Conservation (phyloP, 2,329 filamentous ascomycete species). For the Arthrobotrys entomopaga region DNA sequence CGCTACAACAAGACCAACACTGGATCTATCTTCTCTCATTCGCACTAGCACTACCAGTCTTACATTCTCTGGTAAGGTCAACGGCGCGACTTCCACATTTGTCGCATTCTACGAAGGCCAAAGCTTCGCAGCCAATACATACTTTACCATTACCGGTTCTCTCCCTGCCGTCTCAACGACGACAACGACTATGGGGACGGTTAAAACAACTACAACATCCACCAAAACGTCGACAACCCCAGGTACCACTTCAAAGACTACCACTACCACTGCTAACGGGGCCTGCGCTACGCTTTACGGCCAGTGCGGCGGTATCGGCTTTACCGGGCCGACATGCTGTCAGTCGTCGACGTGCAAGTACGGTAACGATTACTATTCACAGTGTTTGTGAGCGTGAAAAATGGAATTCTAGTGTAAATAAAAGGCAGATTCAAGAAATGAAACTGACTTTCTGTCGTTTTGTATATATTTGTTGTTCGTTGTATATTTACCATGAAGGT, state of each 20-base stretch:
- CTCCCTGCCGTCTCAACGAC: constrained; percentile 6
- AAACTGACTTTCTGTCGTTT: too few relatives aligned
- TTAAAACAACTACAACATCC: background rate
- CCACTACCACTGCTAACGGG: constrained; percentile 1
- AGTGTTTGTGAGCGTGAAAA: constrained; percentile 1
- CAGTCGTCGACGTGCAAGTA: constrained; percentile 4
- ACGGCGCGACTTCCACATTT: constrained; percentile 20
- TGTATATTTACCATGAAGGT: too few relatives aligned
- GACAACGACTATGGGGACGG: background rate
- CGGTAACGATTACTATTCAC: constrained; percentile 23
- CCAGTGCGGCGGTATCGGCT: constrained; percentile 23
- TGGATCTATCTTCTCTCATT: constrained; percentile 18
- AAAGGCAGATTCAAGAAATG: too few relatives aligned
- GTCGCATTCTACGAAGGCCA: constrained; percentile 34
- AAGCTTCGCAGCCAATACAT: constrained; percentile 15
- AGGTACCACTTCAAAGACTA: constrained; percentile 11
- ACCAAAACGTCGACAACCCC: constrained; percentile 1
- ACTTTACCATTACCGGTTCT: constrained; percentile 26
- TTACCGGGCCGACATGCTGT: constrained; percentile 18
- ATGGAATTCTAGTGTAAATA: too few relatives aligned
- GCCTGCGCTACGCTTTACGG: constrained; percentile 17
- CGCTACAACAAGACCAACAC: constrained; percentile 37
- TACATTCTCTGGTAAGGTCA: constrained; percentile 24
- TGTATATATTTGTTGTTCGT: too few relatives aligned
- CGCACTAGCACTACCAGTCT: constrained; percentile 36